phyloP scores from a whole-genome alignment of 306 rosid species.

The Sindora glabra region DNA sequence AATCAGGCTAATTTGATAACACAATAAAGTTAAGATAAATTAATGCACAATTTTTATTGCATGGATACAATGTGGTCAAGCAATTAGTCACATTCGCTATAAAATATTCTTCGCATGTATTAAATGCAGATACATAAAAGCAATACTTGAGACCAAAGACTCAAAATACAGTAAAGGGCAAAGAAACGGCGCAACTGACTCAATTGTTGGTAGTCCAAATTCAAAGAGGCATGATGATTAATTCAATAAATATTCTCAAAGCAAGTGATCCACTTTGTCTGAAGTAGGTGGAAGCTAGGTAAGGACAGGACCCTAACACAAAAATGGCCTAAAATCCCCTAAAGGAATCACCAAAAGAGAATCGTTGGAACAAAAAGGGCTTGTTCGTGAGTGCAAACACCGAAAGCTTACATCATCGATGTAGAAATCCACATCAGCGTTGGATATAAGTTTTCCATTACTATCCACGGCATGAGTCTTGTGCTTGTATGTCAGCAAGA shows the following conservation, averaged over 20 bases:
- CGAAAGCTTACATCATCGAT: conserved; percentile 64
- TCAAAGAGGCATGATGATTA: not conserved
- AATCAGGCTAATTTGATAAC: not conserved
- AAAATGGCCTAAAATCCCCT: too few species aligned
- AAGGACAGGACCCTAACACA: too few species aligned
- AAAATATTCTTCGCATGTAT: not conserved
- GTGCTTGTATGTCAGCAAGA: conserved; percentile 90
- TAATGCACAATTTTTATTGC: not conserved
- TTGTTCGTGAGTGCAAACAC: not conserved
- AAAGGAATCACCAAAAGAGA: too few species aligned
- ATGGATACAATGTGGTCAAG: not conserved
- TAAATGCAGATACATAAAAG: not conserved
- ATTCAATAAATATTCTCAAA: not conserved
- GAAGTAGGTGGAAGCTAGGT: not conserved
- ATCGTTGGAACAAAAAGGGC: not conserved
- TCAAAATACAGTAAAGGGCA: too few species aligned
- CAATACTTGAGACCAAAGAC: not conserved
- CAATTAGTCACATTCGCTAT: conserved; percentile 1
- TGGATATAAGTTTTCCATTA: conserved; percentile 64
- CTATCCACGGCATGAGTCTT: conserved; percentile 86
- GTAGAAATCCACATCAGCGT: conserved; percentile 87
- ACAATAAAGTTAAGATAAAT: not conserved
- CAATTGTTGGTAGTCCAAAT: not conserved
- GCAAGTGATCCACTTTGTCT: not conserved
- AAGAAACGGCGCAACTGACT: too few species aligned